Evolutionary conservation across 148 eudicot genomes (phyloP).

Genomic region (Polygonum maritimum): DNA sequence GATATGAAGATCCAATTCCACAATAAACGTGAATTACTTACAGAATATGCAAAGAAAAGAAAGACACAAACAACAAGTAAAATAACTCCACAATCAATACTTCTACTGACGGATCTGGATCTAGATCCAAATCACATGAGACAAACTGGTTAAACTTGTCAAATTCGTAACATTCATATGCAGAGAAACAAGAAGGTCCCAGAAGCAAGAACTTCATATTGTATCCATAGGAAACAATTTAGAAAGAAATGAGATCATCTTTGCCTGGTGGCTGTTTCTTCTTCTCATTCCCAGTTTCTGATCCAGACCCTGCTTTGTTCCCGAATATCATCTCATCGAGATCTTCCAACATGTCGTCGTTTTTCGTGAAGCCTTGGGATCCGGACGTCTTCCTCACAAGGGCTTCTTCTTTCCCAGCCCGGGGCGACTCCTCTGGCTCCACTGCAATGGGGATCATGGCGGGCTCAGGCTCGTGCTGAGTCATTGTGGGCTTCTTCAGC

Average conservation of each 20-base stretch:
- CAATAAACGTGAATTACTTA: not conserved
- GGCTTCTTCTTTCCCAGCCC: slow-evolving; percentile 5
- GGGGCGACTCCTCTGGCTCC: slow-evolving; percentile 64
- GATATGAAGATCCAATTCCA: not conserved
- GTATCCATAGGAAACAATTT: slow-evolving; percentile 11
- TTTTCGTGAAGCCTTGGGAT: slow-evolving; percentile 36
- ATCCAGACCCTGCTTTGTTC: slow-evolving; percentile 44
- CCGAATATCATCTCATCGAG: slow-evolving; percentile 98
- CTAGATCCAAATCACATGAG: not conserved
- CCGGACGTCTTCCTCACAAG: slow-evolving; percentile 15
- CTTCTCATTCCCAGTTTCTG: slow-evolving; percentile 36
- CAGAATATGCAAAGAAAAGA: not conserved
- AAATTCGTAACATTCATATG: not conserved
- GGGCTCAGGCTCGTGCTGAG: slow-evolving; percentile 54
- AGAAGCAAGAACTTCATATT: not conserved
- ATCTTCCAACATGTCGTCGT: slow-evolving; percentile 88
- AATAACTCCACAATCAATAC: not conserved
- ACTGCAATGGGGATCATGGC: slow-evolving; percentile 90
- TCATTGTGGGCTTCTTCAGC: slow-evolving; percentile 42
- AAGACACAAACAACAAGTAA: not conserved
- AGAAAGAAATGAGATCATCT: slow-evolving; percentile 75
- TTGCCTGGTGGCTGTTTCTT: slow-evolving; percentile 49
- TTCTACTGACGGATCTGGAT: not conserved
- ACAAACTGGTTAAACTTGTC: not conserved
- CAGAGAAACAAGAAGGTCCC: not conserved